A percentile compares a stretch with the other conserved stretches of the same genome.
These are phyloP conservation scores for Clarireedia monteithiana DNA, from an alignment of 2,329 filamentous ascomycete species.

Conservation along the genomic window DNA sequence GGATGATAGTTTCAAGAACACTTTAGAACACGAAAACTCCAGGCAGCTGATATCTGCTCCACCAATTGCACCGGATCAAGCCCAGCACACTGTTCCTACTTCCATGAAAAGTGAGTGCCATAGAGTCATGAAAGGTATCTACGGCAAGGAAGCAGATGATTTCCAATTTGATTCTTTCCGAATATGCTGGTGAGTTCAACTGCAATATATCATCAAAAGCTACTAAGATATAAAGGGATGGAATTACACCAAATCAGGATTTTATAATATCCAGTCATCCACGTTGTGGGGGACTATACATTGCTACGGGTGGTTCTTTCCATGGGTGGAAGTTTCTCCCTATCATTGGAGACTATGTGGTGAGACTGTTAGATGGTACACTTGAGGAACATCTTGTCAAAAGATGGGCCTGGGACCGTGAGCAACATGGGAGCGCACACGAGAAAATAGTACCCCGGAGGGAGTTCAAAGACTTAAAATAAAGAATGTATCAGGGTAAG, in stretches of 20 bases:
- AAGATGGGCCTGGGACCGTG: slow-evolving; percentile 40
- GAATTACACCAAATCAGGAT: slow-evolving; percentile 53
- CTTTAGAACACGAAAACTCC: slow-evolving; percentile 36
- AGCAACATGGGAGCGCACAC: slow-evolving; percentile 3
- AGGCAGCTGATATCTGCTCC: slow-evolving; percentile 46
- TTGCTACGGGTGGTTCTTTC: slow-evolving; percentile 56
- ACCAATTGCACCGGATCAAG: slow-evolving; percentile 35
- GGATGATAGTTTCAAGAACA: slow-evolving; percentile 50
- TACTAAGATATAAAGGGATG: slow-evolving; percentile 39
- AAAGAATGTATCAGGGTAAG: not conserved
- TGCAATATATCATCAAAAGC: not conserved
- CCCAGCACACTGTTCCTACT: slow-evolving; percentile 33
- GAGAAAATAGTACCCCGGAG: slow-evolving; percentile 2
- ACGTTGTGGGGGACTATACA: slow-evolving; percentile 45
- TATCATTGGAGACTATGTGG: slow-evolving; percentile 51
- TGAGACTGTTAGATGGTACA: slow-evolving; percentile 38
- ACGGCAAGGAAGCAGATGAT: slow-evolving; percentile 34
- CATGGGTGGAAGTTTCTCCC: slow-evolving; percentile 61
- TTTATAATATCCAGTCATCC: slow-evolving; percentile 51
- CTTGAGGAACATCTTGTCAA: slow-evolving; percentile 33
- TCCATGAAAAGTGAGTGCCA: slow-evolving; percentile 37
- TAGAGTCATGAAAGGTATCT: slow-evolving; percentile 34
- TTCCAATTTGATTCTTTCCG: slow-evolving; percentile 36
- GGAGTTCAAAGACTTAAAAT: slow-evolving; percentile 7
- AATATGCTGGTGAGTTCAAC: slow-evolving; percentile 36